Base-by-base conservation (phyloP, 208 protist species). In the Acanthamoeba sp. region DNA sequence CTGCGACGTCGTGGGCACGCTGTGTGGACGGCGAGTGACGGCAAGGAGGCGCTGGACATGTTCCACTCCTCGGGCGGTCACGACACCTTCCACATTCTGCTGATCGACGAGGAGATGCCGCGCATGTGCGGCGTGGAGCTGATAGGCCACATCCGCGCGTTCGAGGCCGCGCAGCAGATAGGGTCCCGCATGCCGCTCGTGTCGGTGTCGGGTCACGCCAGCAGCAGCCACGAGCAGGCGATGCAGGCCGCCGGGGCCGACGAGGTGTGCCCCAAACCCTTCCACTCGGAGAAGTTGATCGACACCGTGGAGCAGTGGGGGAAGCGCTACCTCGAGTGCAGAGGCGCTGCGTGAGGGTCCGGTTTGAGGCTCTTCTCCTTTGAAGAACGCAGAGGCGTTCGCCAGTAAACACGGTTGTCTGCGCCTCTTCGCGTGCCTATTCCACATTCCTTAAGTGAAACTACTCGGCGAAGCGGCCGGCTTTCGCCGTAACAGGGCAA, bases 21-120 rank as follows among this genome's bases (percentile, higher is more conserved):
- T 0, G 66, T 76, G 36, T 76, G 32, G n/a, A 76, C 66, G 12
- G 66, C 66, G 2, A 42, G 66, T 20, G 66, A 76, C 36, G 12
- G 66, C 32, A 6, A 40, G 2, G 66, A 76, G 36, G 66, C 66
- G 36, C 66, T 76, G 22, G 66, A 76, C 29, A 24, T 76, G 36
- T 76, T 76, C 66, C 66, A 76, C 66, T 24, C 34, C 29, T 9
- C 40, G 22, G 66, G 66, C 66, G 66, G 66, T 4, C 66, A 76
- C 36, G 36, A 76, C 2, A 10, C 14, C 66, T 76, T 76, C 29
- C 66, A 76, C n/a, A 29, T 76, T 0, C 66, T 76, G 22, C 66
- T 76, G n/a, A 76, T 76, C 66, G 66, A 76, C 36, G 66, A 76
- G 66, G 66, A 76, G 36, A 76, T 76, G 66, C 66, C 66, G 16